Evolutionary conservation across 768 basidiomycete genomes (phyloP), one percentile per base, ranked within the genome.

Genomic region (Strobilomyces echinocephalus): DNA sequence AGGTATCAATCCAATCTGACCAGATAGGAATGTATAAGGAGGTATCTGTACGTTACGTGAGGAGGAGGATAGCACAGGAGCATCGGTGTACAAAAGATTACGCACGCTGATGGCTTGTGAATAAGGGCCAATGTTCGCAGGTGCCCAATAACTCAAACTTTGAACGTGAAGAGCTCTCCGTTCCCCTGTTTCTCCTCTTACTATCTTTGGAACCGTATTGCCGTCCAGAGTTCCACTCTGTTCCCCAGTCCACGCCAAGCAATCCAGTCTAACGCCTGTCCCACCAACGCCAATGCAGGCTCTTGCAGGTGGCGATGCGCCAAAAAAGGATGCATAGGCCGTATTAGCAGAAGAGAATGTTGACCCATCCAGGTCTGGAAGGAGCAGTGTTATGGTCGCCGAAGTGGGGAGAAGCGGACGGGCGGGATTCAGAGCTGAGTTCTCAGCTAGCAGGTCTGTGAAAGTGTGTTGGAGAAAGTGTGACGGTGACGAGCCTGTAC

Each of bases 101-200:
- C 83, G 61, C 49, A 95, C 95, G 48, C 78, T 75, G 58, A 97
- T 81, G 2, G 92, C 88, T 71, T 99, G 97, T 5, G 93, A 97
- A 69, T 99, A 99, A 5, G 97, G 97, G 0, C 97, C 97, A 50
- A 99, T 98, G 67, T 98, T 99, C 10, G 97, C 97, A 12, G 97
- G 94, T 26, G 95, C 97, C 97, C 97, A 99, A 65, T 98, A 97
- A 69, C 95, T 97, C 57, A 97, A 64, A 9, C 94, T 80, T 70
- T 98, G 97, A 2, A 99, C 97, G 65, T 99, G 97, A 42, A 98
- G 75, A 0, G 91, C 86, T 51, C 81, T 81, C 41, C 95, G 74
- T 7, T 63, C 45, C 18, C 52, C 63, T 9, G 52, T 58, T 63
- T 78, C 77, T 28, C 67, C 64, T 21, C 35, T 54, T 31, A 52